Conservation (phyloP, 306 rosid genomes). For the Pyrus pyrifolia region DNA sequence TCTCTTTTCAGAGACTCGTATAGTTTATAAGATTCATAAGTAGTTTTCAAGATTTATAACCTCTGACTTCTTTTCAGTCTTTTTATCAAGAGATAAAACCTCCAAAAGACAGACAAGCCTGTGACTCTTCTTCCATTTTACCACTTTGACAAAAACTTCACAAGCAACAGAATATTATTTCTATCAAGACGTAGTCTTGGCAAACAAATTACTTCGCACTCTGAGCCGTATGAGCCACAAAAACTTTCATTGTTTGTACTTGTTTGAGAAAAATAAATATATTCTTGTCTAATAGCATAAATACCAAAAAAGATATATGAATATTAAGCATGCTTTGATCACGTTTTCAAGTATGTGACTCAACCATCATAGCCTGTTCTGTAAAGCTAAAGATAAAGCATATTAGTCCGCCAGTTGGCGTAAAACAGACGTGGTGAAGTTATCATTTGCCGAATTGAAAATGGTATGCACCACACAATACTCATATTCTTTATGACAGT, state of each 20-base stretch:
- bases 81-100: background rate
- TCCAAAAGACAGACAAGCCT: background rate
- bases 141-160: background rate
- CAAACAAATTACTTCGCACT: background rate
- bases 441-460: background rate
- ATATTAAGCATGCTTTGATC: background rate
- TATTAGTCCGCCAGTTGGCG: background rate
- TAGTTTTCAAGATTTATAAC: background rate
- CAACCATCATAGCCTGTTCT: background rate
- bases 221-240: no score
- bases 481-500: background rate
- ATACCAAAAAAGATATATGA: background rate
- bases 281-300: background rate
- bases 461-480: background rate
- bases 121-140: background rate
- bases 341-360: background rate
- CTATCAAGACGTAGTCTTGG: background rate
- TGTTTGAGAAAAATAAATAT: background rate
- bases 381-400: background rate
- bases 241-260: background rate
- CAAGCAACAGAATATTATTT: background rate
- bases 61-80: background rate
- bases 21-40: background rate
- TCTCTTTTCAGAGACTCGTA: background rate
- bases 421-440: background rate